phyloP scores from a whole-genome alignment of 495 filamentous ascomycete species.

The Podospora fimiseda region DNA sequence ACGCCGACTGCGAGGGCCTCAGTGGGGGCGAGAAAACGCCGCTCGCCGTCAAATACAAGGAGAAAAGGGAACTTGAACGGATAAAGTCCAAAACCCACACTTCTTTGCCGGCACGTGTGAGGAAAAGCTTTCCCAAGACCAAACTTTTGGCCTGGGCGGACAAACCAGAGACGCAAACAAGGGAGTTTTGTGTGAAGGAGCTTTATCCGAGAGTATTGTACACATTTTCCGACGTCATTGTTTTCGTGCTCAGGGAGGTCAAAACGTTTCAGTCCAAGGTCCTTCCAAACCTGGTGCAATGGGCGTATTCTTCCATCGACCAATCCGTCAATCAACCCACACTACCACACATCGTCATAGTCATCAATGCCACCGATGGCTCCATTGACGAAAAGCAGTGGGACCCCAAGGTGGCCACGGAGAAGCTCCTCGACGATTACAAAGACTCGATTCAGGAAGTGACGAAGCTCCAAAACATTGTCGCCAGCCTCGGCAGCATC shows the following conservation, averaged over 20 bases:
- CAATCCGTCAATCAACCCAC: slow-evolving; percentile 50
- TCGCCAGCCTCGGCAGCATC: slow-evolving; percentile 5
- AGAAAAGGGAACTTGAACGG: background rate
- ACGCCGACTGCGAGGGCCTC: slow-evolving; percentile 54
- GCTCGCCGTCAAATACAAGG: slow-evolving; percentile 11
- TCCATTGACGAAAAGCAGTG: slow-evolving; percentile 41
- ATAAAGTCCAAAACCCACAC: slow-evolving; percentile 3
- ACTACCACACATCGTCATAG: slow-evolving; percentile 50
- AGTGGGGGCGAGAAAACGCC: slow-evolving; percentile 45
- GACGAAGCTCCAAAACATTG: slow-evolving; percentile 16
- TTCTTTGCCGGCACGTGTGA: too few species aligned
- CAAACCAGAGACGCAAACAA: slow-evolving; percentile 30
- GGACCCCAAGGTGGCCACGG: slow-evolving; percentile 43
- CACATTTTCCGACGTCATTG: slow-evolving; percentile 49
- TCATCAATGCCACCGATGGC: slow-evolving; percentile 45
- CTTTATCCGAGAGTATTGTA: slow-evolving; percentile 52
- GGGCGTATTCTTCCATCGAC: slow-evolving; percentile 40
- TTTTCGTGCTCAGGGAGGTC: slow-evolving; percentile 45
- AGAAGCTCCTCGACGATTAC: slow-evolving; percentile 28
- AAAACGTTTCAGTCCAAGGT: slow-evolving; percentile 34
- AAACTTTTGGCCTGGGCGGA: slow-evolving; percentile 33
- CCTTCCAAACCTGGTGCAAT: slow-evolving; percentile 38
- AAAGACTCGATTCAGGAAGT: slow-evolving; percentile 15
- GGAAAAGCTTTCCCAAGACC: background rate
- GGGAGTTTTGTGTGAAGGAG: slow-evolving; percentile 38